A percentile compares a stretch with the other conserved stretches of the same genome.
Evolutionary conservation across 305 asterid genomes (phyloP).

Genomic region (Withania somnifera): DNA sequence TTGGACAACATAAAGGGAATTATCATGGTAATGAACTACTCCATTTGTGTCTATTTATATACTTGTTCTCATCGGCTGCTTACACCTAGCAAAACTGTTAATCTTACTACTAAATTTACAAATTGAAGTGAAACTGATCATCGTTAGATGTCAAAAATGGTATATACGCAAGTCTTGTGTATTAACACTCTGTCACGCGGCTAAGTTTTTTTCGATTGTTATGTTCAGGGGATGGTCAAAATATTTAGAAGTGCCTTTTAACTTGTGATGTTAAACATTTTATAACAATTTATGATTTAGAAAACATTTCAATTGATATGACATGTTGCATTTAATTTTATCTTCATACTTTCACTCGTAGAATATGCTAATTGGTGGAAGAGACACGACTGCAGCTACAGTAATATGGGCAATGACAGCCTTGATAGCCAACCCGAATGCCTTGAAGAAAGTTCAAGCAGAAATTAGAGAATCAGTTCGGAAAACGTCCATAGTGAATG

Average conservation of each 20-base stretch:
- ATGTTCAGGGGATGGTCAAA: too few relatives aligned
- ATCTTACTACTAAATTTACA: too few relatives aligned
- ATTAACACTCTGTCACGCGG: too few relatives aligned
- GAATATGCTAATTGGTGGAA: background rate
- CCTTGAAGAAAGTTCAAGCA: background rate
- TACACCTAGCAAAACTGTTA: too few relatives aligned
- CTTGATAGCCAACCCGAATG: background rate
- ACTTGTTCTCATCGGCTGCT: too few relatives aligned
- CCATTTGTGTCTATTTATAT: too few relatives aligned
- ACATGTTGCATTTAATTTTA: background rate
- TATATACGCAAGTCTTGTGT: too few relatives aligned
- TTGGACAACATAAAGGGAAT: background rate
- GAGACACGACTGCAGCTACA: background rate
- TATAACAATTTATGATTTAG: background rate
- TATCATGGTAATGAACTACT: background rate
- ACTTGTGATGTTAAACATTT: background rate
- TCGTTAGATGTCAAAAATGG: too few relatives aligned
- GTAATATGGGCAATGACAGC: background rate
- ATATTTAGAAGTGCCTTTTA: background rate
- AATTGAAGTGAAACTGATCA: too few relatives aligned
- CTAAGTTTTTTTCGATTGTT: too few relatives aligned
- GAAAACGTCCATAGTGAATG: background rate
- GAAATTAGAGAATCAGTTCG: background rate
- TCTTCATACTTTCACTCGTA: background rate
- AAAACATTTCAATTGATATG: background rate